Percentiles rank a stretch among this genome's conserved stretches.
Evolutionary conservation across 2,329 filamentous ascomycete species (phyloP).

Genomic region (Alternaria sp.): DNA sequence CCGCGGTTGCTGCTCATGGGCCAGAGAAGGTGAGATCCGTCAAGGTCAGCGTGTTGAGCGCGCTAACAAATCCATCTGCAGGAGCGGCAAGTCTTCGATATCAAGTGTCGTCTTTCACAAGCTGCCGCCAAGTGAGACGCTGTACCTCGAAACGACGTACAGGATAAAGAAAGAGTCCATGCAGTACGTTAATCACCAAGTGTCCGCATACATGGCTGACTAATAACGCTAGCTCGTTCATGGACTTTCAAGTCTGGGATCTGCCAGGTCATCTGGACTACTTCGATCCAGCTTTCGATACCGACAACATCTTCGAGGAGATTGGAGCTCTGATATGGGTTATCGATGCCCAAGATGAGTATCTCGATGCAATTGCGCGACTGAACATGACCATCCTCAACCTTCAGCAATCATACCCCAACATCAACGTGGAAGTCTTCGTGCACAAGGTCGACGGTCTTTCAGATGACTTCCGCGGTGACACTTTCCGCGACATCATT

Average conservation of each 20-base stretch:
- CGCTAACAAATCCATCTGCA: slow-evolving; percentile 51
- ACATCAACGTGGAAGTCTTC: slow-evolving; percentile 97
- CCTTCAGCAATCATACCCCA: slow-evolving; percentile 85
- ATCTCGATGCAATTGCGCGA: slow-evolving; percentile 85
- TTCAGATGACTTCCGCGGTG: slow-evolving; percentile 93
- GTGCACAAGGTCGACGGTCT: slow-evolving; percentile 99
- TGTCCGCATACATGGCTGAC: slow-evolving; percentile 1
- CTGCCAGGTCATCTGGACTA: slow-evolving; percentile 96
- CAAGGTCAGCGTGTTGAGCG: background rate
- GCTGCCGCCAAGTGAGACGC: slow-evolving; percentile 90
- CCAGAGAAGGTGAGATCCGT: slow-evolving; percentile 75
- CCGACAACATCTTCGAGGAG: slow-evolving; percentile 91
- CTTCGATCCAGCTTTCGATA: slow-evolving; percentile 85
- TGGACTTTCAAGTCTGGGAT: slow-evolving; percentile 99
- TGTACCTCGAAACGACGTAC: slow-evolving; percentile 94
- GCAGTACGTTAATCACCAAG: slow-evolving; percentile 67
- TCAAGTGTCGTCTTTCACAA: slow-evolving; percentile 99
- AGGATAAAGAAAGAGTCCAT: slow-evolving; percentile 94
- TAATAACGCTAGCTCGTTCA: slow-evolving; percentile 75
- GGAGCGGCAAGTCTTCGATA: slow-evolving; percentile 97
- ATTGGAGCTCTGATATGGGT: slow-evolving; percentile 97
- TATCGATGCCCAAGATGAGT: slow-evolving; percentile 97
- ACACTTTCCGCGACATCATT: slow-evolving; percentile 95
- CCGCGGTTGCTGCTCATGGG: slow-evolving; percentile 93
- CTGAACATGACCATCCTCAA: slow-evolving; percentile 89